Evolutionary conservation across 192 early-diverging fungal species (phyloP).

Genomic region (Chytriomyces sp.): DNA sequence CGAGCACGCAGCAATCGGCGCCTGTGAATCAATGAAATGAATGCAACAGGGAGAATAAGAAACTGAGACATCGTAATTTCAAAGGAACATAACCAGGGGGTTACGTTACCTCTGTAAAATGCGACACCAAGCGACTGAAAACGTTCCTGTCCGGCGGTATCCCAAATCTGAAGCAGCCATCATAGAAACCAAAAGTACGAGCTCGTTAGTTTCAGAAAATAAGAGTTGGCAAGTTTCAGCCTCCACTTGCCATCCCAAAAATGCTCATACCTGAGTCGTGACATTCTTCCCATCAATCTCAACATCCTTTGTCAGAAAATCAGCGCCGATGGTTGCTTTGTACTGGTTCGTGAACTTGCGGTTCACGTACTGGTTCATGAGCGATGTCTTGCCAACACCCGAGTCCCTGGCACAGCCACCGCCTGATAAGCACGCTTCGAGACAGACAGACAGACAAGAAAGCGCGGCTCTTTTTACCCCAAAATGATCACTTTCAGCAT

Average conservation of each 20-base stretch:
- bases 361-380: constrained; percentile 99
- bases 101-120: constrained; percentile 77
- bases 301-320: constrained; percentile 98
- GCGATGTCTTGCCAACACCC: constrained; percentile 89
- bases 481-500: constrained; percentile 79
- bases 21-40: constrained; percentile 48
- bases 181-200: constrained; percentile 8
- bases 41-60: not conserved
- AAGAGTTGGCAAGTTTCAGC: constrained; percentile 9
- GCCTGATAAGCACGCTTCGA: not conserved
- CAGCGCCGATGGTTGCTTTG: constrained; percentile 99
- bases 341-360: constrained; percentile 96
- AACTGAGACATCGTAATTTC: not conserved
- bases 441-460: not conserved
- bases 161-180: constrained; percentile 79
- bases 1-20: constrained; percentile 98
- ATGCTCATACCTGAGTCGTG: constrained; percentile 83
- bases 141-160: constrained; percentile 98
- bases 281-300: constrained; percentile 88
- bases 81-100: not conserved
- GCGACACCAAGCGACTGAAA: constrained; percentile 98
- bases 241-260: not conserved
- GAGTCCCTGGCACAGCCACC: constrained; percentile 53
- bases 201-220: not conserved
- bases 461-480: constrained; percentile 40